A percentile compares a stretch with the other conserved stretches of the same genome.
Conservation (phyloP, 106 monocot genomes). For the Ottelia alismoides region DNA sequence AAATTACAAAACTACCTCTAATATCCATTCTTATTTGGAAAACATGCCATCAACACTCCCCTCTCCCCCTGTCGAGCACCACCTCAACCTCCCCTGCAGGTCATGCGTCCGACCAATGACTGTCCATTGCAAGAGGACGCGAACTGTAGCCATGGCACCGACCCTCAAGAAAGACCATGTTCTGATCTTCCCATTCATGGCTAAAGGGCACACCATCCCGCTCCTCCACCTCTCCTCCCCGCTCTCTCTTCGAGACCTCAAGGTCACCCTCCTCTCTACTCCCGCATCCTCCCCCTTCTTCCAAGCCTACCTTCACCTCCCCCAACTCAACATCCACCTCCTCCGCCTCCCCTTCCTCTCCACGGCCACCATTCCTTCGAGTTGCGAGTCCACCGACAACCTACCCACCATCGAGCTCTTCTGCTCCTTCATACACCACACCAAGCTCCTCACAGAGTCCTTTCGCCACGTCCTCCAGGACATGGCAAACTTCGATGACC, state of each 20-base stretch:
- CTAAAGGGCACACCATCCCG: conserved; percentile 60
- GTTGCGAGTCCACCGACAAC: conserved; percentile 19
- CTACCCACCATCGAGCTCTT: conserved; percentile 19
- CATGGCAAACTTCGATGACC: neutral
- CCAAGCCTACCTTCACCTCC: conserved; percentile 7
- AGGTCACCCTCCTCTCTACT: conserved; percentile 38
- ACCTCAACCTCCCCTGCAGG: too few species aligned
- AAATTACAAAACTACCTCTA: too few species aligned
- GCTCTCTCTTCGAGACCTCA: conserved; percentile 17
- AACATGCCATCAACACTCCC: too few species aligned
- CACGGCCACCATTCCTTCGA: conserved; percentile 1
- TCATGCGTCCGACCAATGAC: too few species aligned
- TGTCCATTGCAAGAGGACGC: too few species aligned
- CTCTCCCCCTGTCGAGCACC: too few species aligned
- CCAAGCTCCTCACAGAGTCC: conserved; percentile 1
- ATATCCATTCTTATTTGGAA: too few species aligned
- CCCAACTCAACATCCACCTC: conserved; percentile 3
- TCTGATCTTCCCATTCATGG: conserved; percentile 43
- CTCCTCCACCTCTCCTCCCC: conserved; percentile 34
- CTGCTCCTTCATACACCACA: conserved; percentile 3
- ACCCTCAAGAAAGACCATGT: too few species aligned
- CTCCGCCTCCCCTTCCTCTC: conserved; percentile 17
- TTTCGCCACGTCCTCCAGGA: conserved; percentile 3
- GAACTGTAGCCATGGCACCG: too few species aligned
- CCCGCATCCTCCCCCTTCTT: conserved; percentile 27